These are phyloP conservation scores for Colletotrichum sublineola DNA, from an alignment of 2,329 filamentous ascomycete genomes.

Conservation along the genomic window DNA sequence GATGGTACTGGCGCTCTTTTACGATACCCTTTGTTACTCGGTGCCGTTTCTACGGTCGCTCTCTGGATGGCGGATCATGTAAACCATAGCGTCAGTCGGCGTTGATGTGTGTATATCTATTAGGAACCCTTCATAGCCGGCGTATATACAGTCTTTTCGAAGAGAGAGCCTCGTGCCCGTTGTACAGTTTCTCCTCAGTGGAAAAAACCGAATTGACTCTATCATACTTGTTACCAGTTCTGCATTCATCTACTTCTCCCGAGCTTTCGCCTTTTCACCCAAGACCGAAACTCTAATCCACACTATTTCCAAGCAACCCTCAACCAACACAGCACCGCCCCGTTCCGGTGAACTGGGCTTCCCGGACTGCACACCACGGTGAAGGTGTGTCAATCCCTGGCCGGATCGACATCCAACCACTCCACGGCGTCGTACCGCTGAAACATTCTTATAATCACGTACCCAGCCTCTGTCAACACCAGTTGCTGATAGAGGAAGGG, in stretches of 20 bases:
- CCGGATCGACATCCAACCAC: conserved; percentile 22
- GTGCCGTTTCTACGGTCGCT: conserved; percentile 17
- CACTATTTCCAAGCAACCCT: conserved; percentile 2
- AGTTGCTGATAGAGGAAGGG: conserved; percentile 47
- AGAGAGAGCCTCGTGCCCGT: background rate
- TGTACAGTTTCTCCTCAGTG: too few species aligned
- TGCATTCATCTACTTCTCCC: background rate
- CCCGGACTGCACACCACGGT: conserved; percentile 33
- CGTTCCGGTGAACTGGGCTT: conserved; percentile 29
- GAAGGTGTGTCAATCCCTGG: conserved; percentile 28
- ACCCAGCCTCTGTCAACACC: conserved; percentile 47
- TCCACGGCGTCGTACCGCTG: conserved; percentile 45
- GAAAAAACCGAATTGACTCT: background rate
- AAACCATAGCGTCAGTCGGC: background rate
- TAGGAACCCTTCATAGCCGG: background rate
- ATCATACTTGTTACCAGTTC: background rate
- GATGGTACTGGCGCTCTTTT: conserved; percentile 32
- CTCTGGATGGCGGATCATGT: background rate
- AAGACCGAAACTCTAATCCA: background rate
- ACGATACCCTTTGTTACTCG: conserved; percentile 40
- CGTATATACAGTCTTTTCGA: background rate
- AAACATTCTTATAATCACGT: conserved; percentile 45
- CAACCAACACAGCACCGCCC: conserved; percentile 29
- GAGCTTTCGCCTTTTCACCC: too few species aligned
- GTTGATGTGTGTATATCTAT: background rate